phyloP scores from a whole-genome alignment of 352 stramenopile species.

The Aphanomyces cochlioides region DNA sequence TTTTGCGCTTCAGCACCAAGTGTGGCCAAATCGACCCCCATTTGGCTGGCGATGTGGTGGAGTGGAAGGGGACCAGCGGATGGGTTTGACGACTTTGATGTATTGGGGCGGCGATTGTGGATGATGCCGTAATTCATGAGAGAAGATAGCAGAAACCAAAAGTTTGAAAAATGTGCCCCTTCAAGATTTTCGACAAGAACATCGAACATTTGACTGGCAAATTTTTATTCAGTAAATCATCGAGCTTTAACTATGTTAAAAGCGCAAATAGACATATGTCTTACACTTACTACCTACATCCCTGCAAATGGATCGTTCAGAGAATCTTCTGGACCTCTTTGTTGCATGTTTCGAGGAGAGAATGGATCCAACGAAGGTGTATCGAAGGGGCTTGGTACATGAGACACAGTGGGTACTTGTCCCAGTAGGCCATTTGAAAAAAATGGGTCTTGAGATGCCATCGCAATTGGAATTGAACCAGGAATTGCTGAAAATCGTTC shows the following conservation, averaged over 20 bases:
- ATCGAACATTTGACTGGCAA: neutral
- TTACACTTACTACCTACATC: neutral
- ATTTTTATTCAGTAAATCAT: too few species aligned
- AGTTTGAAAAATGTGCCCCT: neutral
- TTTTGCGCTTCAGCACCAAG: slow-evolving; percentile 59
- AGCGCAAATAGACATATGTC: too few species aligned
- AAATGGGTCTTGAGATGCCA: neutral
- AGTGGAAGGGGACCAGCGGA: slow-evolving; percentile 56
- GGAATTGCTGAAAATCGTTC: slow-evolving; percentile 12
- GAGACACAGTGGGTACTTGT: neutral
- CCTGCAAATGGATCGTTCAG: slow-evolving; percentile 3
- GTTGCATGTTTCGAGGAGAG: slow-evolving; percentile 16
- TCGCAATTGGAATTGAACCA: slow-evolving; percentile 3
- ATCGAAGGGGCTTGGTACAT: slow-evolving; percentile 5
- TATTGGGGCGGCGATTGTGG: slow-evolving; percentile 59
- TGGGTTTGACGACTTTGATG: slow-evolving; percentile 35
- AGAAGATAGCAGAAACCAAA: neutral
- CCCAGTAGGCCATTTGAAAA: too few species aligned
- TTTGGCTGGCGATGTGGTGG: slow-evolving; percentile 79
- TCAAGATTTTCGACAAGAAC: neutral
- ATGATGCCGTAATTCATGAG: slow-evolving; percentile 86
- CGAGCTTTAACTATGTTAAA: too few species aligned
- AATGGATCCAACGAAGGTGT: slow-evolving; percentile 3
- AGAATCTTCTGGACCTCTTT: neutral
- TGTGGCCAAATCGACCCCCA: slow-evolving; percentile 65